A percentile compares a stretch with the other conserved stretches of the same genome.
Evolutionary conservation across 805 yeast species (phyloP).

Genomic region (Danielozyma ontarioensis): DNA sequence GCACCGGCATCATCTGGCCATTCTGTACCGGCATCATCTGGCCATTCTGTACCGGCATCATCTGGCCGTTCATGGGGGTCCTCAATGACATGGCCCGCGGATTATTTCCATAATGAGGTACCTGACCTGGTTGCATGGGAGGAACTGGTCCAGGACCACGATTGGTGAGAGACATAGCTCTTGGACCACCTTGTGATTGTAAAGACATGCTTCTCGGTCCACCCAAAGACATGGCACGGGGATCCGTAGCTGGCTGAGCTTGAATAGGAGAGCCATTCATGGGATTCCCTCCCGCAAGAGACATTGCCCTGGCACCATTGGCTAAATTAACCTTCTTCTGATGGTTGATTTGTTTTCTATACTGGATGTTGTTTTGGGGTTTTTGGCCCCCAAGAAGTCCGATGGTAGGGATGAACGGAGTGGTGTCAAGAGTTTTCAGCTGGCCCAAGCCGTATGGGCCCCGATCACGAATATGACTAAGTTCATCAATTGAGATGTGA

Average conservation of each 20-base stretch:
- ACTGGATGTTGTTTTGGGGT: constrained; percentile 48
- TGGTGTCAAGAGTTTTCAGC: constrained; percentile 42
- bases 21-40: too few relatives aligned
- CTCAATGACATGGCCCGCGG: not conserved
- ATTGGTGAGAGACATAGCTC: constrained; percentile 25
- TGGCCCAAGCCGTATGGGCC: constrained; percentile 56
- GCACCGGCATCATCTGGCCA: too few relatives aligned
- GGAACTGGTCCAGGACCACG: constrained; percentile 1
- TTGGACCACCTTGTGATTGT: constrained; percentile 13
- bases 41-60: too few relatives aligned
- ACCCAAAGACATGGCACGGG: constrained; percentile 10
- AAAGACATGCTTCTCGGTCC: constrained; percentile 8
- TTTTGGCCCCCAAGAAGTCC: constrained; percentile 25
- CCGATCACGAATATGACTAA: constrained; percentile 57
- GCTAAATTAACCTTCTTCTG: constrained; percentile 56
- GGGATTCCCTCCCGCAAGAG: constrained; percentile 32
- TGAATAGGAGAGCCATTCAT: constrained; percentile 13
- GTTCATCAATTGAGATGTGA: constrained; percentile 56
- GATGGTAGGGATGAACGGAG: constrained; percentile 74
- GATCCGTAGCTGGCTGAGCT: constrained; percentile 2
- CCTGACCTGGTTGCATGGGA: constrained; percentile 5
- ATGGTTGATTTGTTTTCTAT: constrained; percentile 64
- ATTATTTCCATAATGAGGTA: too few relatives aligned
- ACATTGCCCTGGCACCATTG: constrained; percentile 42
- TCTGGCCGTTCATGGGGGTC: not conserved